Evolutionary conservation across 345 rosid species (phyloP), one percentile per base, ranked within the genome.

Genomic region (Excoecaria cochinchinensis): DNA sequence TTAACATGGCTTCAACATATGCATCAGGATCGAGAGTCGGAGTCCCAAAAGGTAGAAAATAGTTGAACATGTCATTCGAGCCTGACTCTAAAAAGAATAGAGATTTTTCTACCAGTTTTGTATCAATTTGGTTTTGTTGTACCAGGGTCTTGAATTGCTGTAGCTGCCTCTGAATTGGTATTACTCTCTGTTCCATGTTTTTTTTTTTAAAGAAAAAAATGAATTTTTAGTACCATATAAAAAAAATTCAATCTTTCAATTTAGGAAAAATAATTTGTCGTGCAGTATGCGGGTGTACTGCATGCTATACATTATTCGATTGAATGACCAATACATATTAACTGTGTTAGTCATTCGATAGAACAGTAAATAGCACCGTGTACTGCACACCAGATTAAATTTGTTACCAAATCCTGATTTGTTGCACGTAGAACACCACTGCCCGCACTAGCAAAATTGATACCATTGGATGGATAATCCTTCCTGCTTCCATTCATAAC

Each of bases 401-500:
- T 14, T 59, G 6, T 73, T 82, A 86, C 92, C 91, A 50, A 77
- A 50, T 57, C 70, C 36, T 78, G 75, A 78, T 86, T 89, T 52
- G 96, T 91, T 72, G 72, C 86, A 38, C 21, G 67, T 65, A 88
- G 77, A 63, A 88, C 85, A 22, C 92, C 93, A 72, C 96, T 87
- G 67, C 90, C 92, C 19, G 85, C 90, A 67, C 93, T 86, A 5
- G 92, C 96, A 75, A 91, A 89, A 78, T 91, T 88, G 80, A 91
- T 74, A 39, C 93, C 93, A 75, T 85, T 89, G 13, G 85, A 76
- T 42, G 90, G 90, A 57, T 80, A 81, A 24, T 42, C 47, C 78
- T 75, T 83, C 47, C 77, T 52, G 14, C 86, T 85, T 42, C 92
- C 88, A n/a, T 88, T 91, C 52, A 66, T 25, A 36, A 89, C 74